phyloP scores from a whole-genome alignment of 768 basidiomycete genomes.

The Russula sp. region DNA sequence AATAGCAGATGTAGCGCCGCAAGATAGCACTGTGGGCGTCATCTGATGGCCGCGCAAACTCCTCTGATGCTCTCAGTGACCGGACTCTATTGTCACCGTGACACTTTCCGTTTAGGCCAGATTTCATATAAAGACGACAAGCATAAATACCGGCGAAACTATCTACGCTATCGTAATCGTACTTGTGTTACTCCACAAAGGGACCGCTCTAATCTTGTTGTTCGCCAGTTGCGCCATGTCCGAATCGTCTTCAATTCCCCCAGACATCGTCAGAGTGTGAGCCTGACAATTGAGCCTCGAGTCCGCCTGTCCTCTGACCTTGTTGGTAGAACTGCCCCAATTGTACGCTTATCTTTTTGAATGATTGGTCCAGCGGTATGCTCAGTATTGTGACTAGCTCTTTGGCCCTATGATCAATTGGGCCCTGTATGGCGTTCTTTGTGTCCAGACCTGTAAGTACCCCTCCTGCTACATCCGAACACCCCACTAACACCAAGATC shows the following conservation, averaged over 20 bases:
- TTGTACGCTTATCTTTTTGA: not conserved
- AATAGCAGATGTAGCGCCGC: too few relatives aligned
- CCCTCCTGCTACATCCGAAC: too few relatives aligned
- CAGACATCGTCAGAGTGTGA: not conserved
- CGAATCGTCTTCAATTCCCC: not conserved
- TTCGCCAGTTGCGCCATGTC: too few relatives aligned
- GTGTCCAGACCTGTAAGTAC: slow-evolving; percentile 1
- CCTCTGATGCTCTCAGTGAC: too few relatives aligned
- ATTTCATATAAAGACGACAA: too few relatives aligned
- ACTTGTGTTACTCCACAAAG: not conserved
- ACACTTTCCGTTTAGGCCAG: too few relatives aligned
- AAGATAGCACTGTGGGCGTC: too few relatives aligned
- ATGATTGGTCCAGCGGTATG: not conserved
- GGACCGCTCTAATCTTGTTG: not conserved
- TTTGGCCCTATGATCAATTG: slow-evolving; percentile 2
- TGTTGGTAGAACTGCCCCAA: not conserved
- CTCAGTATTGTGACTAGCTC: not conserved
- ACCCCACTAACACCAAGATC: not conserved
- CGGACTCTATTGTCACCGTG: too few relatives aligned
- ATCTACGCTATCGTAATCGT: not conserved
- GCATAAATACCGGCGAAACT: not conserved
- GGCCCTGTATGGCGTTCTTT: not conserved
- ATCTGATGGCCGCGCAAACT: too few relatives aligned
- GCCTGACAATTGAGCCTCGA: not conserved
- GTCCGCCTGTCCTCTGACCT: not conserved